Conservation (phyloP, 768 basidiomycete species). For the Inosperma sp. region DNA sequence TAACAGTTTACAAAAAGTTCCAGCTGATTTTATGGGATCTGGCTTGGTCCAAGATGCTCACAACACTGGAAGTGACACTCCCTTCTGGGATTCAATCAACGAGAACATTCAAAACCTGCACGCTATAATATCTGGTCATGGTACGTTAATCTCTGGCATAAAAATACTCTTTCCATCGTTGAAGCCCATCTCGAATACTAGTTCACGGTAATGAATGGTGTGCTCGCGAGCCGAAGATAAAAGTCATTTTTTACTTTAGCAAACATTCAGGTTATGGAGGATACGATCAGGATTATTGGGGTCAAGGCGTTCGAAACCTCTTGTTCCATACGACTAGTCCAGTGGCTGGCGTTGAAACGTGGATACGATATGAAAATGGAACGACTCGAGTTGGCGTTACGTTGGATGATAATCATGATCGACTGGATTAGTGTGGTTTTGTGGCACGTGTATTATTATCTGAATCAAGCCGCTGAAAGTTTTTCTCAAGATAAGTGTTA, state of each 20-base stretch:
- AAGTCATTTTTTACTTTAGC: conserved; percentile 68
- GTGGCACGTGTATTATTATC: no score
- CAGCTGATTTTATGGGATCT: no score
- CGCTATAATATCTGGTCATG: conserved; percentile 68
- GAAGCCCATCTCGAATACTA: conserved; percentile 20
- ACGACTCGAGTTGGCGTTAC: conserved; percentile 50
- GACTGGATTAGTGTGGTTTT: no score
- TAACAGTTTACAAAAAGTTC: no score
- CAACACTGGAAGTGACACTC: conserved; percentile 28
- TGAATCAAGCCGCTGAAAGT: no score
- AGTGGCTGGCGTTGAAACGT: conserved; percentile 47
- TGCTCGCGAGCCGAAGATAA: conserved; percentile 54
- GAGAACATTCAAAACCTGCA: conserved; percentile 58
- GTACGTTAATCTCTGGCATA: no score
- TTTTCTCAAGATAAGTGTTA: no score
- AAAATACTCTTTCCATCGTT: neutral
- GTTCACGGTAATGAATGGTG: conserved; percentile 81
- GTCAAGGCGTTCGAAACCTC: conserved; percentile 60
- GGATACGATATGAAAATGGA: conserved; percentile 61
- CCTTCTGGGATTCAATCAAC: conserved; percentile 61
- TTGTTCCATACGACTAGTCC: conserved; percentile 51
- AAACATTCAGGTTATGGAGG: conserved; percentile 81
- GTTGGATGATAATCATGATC: conserved; percentile 40
- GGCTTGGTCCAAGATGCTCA: conserved; percentile 55
- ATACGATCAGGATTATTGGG: conserved; percentile 70